These are phyloP conservation scores for Neofusicoccum kwambonambiense DNA, from an alignment of 2,329 filamentous ascomycete genomes.

Conservation along the genomic window DNA sequence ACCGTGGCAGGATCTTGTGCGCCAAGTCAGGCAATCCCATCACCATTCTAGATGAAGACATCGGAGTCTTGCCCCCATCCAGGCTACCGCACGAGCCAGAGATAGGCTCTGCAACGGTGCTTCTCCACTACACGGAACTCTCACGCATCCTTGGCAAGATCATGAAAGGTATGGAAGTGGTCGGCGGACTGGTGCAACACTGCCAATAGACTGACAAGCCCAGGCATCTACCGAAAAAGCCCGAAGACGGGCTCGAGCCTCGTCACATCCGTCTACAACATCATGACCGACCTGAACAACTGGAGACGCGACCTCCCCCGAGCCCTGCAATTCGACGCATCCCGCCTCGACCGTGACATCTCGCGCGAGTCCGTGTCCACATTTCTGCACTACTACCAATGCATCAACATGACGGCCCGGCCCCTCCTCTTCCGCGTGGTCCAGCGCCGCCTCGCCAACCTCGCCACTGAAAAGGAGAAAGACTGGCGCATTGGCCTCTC, in stretches of 20 bases:
- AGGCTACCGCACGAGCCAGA: constrained; percentile 39
- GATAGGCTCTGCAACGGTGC: constrained; percentile 48
- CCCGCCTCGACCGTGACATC: constrained; percentile 40
- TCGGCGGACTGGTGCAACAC: background rate
- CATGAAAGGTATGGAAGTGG: constrained; percentile 23
- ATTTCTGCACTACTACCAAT: constrained; percentile 57
- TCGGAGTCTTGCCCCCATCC: constrained; percentile 44
- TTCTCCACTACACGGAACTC: constrained; percentile 54
- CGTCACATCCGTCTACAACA: constrained; percentile 51
- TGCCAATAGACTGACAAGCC: constrained; percentile 5
- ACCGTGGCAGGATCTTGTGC: constrained; percentile 42
- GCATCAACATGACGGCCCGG: constrained; percentile 57
- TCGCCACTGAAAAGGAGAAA: constrained; percentile 25
- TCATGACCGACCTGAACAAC: constrained; percentile 49
- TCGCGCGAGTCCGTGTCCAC: constrained; percentile 53
- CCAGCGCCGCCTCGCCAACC: constrained; percentile 46
- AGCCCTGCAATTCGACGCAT: constrained; percentile 50
- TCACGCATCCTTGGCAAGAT: constrained; percentile 55
- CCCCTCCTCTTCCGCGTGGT: constrained; percentile 56
- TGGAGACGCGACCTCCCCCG: constrained; percentile 53
- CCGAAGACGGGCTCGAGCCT: constrained; percentile 49
- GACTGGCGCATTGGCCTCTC: constrained; percentile 52
- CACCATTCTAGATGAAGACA: constrained; percentile 56
- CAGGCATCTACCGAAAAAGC: constrained; percentile 51
- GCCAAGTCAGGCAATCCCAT: constrained; percentile 57